Evolutionary conservation across 768 basidiomycete species (phyloP).

Genomic region (Amanita subjunquillea): DNA sequence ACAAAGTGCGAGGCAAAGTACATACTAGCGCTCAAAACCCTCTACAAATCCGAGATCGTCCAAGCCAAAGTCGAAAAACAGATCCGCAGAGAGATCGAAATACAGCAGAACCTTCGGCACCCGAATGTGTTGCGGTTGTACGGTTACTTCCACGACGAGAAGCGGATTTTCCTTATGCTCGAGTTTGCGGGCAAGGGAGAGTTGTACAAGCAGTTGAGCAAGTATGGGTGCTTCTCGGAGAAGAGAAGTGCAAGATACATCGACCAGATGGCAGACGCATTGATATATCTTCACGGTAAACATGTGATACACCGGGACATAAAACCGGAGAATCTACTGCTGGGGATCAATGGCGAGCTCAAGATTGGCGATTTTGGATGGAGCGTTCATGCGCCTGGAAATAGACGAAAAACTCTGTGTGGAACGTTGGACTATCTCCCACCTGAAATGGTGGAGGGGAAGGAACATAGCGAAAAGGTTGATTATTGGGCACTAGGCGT

Average conservation of each 20-base stretch:
- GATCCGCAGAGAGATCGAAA: slow-evolving; percentile 95
- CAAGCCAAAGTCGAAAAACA: slow-evolving; percentile 92
- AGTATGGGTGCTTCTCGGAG: slow-evolving; percentile 81
- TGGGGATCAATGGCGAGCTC: slow-evolving; percentile 92
- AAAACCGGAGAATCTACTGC: slow-evolving; percentile 93
- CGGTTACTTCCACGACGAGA: slow-evolving; percentile 97
- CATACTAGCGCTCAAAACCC: slow-evolving; percentile 93
- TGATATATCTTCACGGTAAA: slow-evolving; percentile 85
- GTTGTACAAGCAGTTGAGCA: slow-evolving; percentile 90
- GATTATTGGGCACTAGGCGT: slow-evolving; percentile 97
- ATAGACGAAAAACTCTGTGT: slow-evolving; percentile 83
- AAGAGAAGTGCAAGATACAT: slow-evolving; percentile 83
- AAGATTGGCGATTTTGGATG: slow-evolving; percentile 99
- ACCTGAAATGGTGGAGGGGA: slow-evolving; percentile 96
- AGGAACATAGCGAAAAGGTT: slow-evolving; percentile 81
- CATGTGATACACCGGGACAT: slow-evolving; percentile 99
- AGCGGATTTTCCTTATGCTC: slow-evolving; percentile 95
- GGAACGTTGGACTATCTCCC: slow-evolving; percentile 96
- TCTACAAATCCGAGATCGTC: slow-evolving; percentile 95
- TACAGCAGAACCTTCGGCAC: slow-evolving; percentile 92
- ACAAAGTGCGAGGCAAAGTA: slow-evolving; percentile 83
- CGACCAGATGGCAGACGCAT: slow-evolving; percentile 96
- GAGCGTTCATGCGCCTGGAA: slow-evolving; percentile 94
- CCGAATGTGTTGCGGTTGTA: slow-evolving; percentile 91
- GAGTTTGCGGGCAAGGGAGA: slow-evolving; percentile 98